phyloP scores from a whole-genome alignment of 2,329 filamentous ascomycete species.

The Salinomyces thailandicus region DNA sequence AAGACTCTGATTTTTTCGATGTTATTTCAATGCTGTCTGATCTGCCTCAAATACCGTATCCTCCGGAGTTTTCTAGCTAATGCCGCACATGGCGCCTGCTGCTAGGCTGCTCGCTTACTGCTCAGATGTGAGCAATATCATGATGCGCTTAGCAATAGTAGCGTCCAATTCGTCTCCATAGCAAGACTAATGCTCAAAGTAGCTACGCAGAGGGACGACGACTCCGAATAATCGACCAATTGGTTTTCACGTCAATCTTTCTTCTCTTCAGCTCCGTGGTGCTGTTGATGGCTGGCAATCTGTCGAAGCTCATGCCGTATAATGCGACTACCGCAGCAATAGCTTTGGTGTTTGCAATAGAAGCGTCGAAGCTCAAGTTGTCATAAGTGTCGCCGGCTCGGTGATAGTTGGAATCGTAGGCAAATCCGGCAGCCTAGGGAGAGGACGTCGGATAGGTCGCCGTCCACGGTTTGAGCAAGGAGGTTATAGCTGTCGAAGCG shows the following conservation, averaged over 20 bases:
- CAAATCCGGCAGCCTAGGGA: slow-evolving; percentile 50
- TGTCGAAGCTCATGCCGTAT: slow-evolving; percentile 55
- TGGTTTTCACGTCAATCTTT: not conserved
- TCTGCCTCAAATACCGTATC: too few species aligned
- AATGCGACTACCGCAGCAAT: slow-evolving; percentile 65
- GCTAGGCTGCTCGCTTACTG: too few species aligned
- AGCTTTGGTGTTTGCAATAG: slow-evolving; percentile 45
- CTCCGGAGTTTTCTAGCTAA: too few species aligned
- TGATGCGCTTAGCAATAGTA: too few species aligned
- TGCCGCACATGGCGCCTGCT: too few species aligned
- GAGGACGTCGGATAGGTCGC: slow-evolving; percentile 49
- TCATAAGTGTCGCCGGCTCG: slow-evolving; percentile 40
- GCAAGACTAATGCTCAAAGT: too few species aligned
- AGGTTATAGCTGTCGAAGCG: slow-evolving; percentile 48
- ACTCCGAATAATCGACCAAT: too few species aligned
- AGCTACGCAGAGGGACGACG: too few species aligned
- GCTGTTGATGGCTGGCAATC: slow-evolving; percentile 33
- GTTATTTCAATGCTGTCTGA: too few species aligned
- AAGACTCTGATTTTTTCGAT: too few species aligned
- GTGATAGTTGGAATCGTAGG: slow-evolving; percentile 50
- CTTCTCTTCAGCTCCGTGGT: not conserved
- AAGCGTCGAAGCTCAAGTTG: slow-evolving; percentile 45
- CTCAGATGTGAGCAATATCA: too few species aligned
- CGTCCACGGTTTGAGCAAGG: slow-evolving; percentile 48
- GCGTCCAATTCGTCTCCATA: too few species aligned